Base-by-base conservation (phyloP, 2,329 filamentous ascomycete genomes). In the Colletotrichum falcatum region DNA sequence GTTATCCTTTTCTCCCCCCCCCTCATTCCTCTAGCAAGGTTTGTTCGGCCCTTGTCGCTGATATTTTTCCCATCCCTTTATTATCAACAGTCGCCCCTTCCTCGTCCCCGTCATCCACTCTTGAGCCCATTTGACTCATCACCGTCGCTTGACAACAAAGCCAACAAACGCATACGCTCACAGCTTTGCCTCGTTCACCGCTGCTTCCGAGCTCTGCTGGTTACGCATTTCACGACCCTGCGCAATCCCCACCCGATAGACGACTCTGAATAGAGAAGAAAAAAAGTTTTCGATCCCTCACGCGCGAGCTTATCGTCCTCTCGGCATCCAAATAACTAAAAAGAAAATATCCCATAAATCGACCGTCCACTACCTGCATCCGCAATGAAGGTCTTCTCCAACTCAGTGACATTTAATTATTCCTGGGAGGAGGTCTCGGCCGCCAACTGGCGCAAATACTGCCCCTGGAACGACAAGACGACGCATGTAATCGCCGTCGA, bases 381-480 rank as follows among this genome's bases (percentile, higher is more conserved):
- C 76, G 83, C 70, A 62, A 98, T 99, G 96, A 97, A 97, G 88
- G 93, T 98, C 83, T 98, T 98, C 79, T 93, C 94, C 76, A 97
- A 94, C 78, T 86, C 87, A 48, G 93, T 94, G 83, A 94, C 94
- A 72, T 99, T 97, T 84, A 89, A 97, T 85, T 99, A 99, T 87
- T 97, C 95, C 55, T 99, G 96, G 96, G 94, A 97, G 78, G 95
- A 98, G 82, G 96, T 99, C 44, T 97, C 94, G 33, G 94, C 94
- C 18, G 94, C 93, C 80, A 99, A 99, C 88, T 99, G 96, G 96
- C 92, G 91, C 76, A 99, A 99, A 83, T 99, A 99, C 84, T 97
- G 94, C 78, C 95, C 95, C 26, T 98, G 96, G 95, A 99, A 99
- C 85, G 93, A 98, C 81, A 96, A 97, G 84, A 95, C 93, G n/a